These are phyloP conservation scores for Psidium guajava DNA, from an alignment of 345 rosid species.

Conservation along the genomic window DNA sequence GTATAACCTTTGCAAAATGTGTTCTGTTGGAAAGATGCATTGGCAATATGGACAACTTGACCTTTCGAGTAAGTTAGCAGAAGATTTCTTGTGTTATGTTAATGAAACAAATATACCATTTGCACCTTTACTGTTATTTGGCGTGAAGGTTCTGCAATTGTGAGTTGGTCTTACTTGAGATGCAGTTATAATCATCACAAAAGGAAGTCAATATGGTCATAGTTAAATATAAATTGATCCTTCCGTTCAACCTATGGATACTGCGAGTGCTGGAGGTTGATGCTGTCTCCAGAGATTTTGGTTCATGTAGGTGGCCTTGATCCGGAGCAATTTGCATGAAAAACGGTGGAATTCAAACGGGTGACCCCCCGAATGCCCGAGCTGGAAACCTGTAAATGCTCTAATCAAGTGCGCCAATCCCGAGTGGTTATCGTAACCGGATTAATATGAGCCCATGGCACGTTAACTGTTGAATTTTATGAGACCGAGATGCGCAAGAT, in stretches of 20 bases:
- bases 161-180: background rate
- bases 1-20: background rate
- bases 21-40: background rate
- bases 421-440: background rate
- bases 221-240: background rate
- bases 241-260: background rate
- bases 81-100: background rate
- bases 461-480: background rate
- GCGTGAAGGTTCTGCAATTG: background rate
- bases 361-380: accelerated
- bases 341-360: background rate
- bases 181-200: background rate
- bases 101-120: background rate
- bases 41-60: background rate
- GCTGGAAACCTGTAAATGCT: background rate
- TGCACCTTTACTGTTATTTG: background rate
- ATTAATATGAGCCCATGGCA: background rate
- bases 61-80: too few relatives aligned
- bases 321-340: background rate
- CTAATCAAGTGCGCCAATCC: accelerated
- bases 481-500: background rate
- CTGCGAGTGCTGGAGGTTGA: background rate
- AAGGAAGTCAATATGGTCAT: background rate
- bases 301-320: background rate
- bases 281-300: background rate